Evolutionary conservation across 768 basidiomycete species (phyloP), one percentile per base, ranked within the genome.

Genomic region (Kockovaella imperatae): DNA sequence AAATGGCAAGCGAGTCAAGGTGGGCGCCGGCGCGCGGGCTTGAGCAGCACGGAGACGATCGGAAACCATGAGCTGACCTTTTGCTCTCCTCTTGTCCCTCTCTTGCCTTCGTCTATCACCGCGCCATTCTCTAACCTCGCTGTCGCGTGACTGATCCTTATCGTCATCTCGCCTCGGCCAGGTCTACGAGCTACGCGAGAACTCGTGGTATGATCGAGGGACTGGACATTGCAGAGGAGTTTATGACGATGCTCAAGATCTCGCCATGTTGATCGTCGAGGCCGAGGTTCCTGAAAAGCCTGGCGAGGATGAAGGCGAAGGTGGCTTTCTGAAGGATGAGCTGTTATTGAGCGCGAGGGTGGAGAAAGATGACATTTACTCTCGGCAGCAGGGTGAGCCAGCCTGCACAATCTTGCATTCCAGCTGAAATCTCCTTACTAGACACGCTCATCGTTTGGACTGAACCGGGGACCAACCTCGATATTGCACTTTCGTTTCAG

Each of bases 371-470:
- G 66, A 68, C 35, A 65, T 60, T 15, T 73, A 73, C 54, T 53
- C 61, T 39, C 42, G 59, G 45, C 71, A 73, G 48, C 71, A 62
- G 54, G 71, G 66, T 86, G 60, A 56, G 79, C 74, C 34, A 52
- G 30, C 21, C 47, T 30, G 40, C 36, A 21, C 48, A 36, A 29
- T 40, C 45, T 17, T 51, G 35, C 58, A 55, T 11, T 56, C 53
- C 58, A n/a, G 49, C 52, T 40, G 35, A 59, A 17, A 50, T 57
- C 29, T 18, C 35, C 10, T 35, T 23, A n/a, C 54, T 72, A 91
- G 93, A 96, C 65, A 99, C 95, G 11, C 78, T 99, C 40, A 96
- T 99, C 59, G 93, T 96, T 17, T 99, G 95, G 95, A 97, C 93
- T 3, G 93, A 97, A 68, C 86, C 87, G 1, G 84, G 87, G 54